Percentiles rank a stretch among this genome's conserved stretches.
Evolutionary conservation across 225 moss, liverwort and hornwort genomes (phyloP).

Genomic region (Lunularia cruciata): DNA sequence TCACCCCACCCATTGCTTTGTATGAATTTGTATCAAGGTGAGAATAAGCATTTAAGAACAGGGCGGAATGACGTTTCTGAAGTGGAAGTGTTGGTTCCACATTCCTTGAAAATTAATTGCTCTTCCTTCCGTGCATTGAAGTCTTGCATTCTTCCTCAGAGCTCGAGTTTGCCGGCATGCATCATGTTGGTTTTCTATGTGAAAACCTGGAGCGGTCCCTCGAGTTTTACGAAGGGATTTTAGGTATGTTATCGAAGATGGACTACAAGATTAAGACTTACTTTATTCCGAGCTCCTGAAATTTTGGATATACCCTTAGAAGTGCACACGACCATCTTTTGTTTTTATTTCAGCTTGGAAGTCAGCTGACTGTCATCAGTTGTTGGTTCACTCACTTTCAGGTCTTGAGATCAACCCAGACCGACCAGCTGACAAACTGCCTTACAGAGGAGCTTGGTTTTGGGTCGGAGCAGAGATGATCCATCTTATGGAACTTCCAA

Average conservation of each 20-base stretch:
- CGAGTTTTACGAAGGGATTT: constrained; percentile 82
- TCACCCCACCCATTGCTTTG: not conserved
- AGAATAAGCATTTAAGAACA: not conserved
- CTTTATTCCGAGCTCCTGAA: not conserved
- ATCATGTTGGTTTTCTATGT: constrained; percentile 87
- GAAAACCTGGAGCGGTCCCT: constrained; percentile 76
- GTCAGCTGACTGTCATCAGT: not conserved
- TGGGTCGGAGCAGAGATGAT: constrained; percentile 97
- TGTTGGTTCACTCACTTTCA: constrained; percentile 18
- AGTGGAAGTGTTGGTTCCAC: not conserved
- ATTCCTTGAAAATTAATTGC: no score
- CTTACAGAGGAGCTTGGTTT: constrained; percentile 88
- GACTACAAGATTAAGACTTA: not conserved
- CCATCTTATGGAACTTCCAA: constrained; percentile 95
- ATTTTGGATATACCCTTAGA: not conserved
- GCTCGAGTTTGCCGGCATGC: constrained; percentile 73
- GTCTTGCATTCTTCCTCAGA: constrained; percentile 65
- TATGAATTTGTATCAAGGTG: not conserved
- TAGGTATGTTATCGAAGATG: constrained; percentile 46
- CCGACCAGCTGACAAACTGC: constrained; percentile 74
- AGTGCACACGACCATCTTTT: not conserved
- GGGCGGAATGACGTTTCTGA: no score
- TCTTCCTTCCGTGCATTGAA: constrained; percentile 22
- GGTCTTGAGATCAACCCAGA: constrained; percentile 75
- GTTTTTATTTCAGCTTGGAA: not conserved